A percentile compares a stretch with the other conserved stretches of the same genome.
Evolutionary conservation across 2,329 filamentous ascomycete species (phyloP).

Genomic region (Massarina eburnea): DNA sequence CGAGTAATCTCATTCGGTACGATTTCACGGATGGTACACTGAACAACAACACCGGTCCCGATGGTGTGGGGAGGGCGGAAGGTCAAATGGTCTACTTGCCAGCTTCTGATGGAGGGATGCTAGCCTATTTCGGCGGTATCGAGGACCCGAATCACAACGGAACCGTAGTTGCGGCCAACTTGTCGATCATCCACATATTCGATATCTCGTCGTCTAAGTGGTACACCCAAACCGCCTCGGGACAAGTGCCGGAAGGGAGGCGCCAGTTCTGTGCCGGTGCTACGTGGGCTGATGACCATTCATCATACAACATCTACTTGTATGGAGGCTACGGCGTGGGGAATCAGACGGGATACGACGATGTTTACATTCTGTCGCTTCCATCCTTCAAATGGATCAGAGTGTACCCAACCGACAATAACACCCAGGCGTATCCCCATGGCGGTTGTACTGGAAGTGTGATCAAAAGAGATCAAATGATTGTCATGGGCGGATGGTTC

Average conservation of each 20-base stretch:
- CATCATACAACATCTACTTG: conserved; percentile 68
- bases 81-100: conserved; percentile 63
- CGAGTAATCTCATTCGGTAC: conserved; percentile 58
- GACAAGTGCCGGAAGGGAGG: conserved; percentile 54
- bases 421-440: conserved; percentile 51
- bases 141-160: conserved; percentile 53
- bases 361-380: conserved; percentile 63
- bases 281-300: conserved; percentile 60
- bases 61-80: conserved; percentile 58
- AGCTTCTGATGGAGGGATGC: conserved; percentile 59
- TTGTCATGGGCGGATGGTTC: conserved; percentile 64
- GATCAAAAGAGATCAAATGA: conserved; percentile 60
- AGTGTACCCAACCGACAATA: conserved; percentile 50
- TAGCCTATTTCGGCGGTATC: conserved; percentile 65
- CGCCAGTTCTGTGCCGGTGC: conserved; percentile 64
- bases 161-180: conserved; percentile 40
- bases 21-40: conserved; percentile 56
- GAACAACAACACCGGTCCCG: conserved; percentile 57
- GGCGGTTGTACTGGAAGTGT: conserved; percentile 60
- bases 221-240: conserved; percentile 61
- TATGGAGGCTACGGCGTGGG: conserved; percentile 61
- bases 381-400: conserved; percentile 67
- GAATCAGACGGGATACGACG: conserved; percentile 58
- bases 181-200: conserved; percentile 55
- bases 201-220: conserved; percentile 62